Evolutionary conservation across 768 basidiomycete genomes (phyloP), one percentile per base, ranked within the genome.

Genomic region (Mycena metata): DNA sequence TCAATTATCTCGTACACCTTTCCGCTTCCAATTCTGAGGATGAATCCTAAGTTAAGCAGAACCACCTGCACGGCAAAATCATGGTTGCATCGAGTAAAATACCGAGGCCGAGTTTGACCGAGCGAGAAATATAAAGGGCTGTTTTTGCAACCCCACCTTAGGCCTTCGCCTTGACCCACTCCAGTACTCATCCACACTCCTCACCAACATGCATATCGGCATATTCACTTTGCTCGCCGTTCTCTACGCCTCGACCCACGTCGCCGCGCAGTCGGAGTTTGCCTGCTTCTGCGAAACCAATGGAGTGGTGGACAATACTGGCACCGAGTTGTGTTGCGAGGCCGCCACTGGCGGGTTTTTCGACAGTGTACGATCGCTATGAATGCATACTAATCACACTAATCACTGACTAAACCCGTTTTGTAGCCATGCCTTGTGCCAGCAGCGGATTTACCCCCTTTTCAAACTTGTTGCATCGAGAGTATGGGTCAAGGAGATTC

Each of bases 161-260:
- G 26, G 24, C 49, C 13, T 15, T 50, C 45, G 45, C 45, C 45
- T 50, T 50, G 24, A 26, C 24, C 49, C 16, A 30, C 26, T 50
- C 49, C 24, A 26, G 23, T 50, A 50, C 49, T 46, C 49, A 50
- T n/a, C n/a, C n/a, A n/a, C n/a, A n/a, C n/a, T n/a, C n/a, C n/a
- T n/a, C n/a, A n/a, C n/a, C n/a, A n/a, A n/a, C n/a, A n/a, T 50
- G 49, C 49, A 30, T 24, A 24, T 50, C 49, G 49, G 49, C 23
- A 50, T 50, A 50, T 50, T 50, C 49, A 50, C 49, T 50, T 30
- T 50, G 16, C 49, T 50, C 49, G 49, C 49, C 26, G 24, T 15
- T 50, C 49, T 50, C 23, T 50, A 50, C 49, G 26, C 49, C 26
- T 50, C 49, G 49, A 50, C 49, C 26, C 49, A 15, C 10, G 49